Conservation (phyloP, 805 yeast species). For the Wickerhamomyces kurtzmanii region DNA sequence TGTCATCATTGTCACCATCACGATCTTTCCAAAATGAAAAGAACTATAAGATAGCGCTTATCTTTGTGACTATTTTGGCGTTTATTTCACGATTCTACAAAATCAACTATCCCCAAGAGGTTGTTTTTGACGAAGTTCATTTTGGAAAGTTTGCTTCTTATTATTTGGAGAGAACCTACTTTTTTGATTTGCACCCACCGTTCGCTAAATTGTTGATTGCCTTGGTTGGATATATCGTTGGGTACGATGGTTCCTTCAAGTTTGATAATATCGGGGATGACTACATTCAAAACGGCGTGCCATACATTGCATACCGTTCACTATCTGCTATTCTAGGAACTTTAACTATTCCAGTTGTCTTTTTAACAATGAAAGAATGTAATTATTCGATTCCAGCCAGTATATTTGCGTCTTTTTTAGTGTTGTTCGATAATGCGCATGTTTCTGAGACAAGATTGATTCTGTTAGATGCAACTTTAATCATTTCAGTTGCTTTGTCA, state of each 20-base stretch:
- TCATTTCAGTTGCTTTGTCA: conserved; percentile 74
- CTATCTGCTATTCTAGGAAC: conserved; percentile 77
- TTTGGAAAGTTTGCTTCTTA: conserved; percentile 81
- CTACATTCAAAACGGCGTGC: conserved; percentile 71
- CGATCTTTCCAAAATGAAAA: conserved; percentile 20
- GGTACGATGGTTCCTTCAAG: conserved; percentile 87
- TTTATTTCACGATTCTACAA: conserved; percentile 56
- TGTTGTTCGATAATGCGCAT: conserved; percentile 85
- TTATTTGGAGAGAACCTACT: conserved; percentile 83
- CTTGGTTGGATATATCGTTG: conserved; percentile 76
- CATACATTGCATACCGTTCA: conserved; percentile 75
- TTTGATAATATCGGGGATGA: conserved; percentile 84
- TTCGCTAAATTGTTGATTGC: conserved; percentile 93
- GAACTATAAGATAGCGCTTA: conserved; percentile 37
- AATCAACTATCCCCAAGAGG: conserved; percentile 59
- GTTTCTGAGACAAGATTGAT: conserved; percentile 86
- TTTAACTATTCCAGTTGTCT: conserved; percentile 74
- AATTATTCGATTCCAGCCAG: conserved; percentile 74
- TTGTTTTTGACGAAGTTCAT: conserved; percentile 82
- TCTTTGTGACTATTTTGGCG: conserved; percentile 55
- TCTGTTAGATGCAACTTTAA: conserved; percentile 82
- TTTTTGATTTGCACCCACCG: conserved; percentile 97
- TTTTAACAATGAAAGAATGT: conserved; percentile 76
- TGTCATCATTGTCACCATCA: conserved; percentile 9
- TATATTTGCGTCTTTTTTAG: conserved; percentile 63